Evolutionary conservation across 768 basidiomycete genomes (phyloP), one percentile per base, ranked within the genome.

Genomic region (Leucosporidium yakuticum): DNA sequence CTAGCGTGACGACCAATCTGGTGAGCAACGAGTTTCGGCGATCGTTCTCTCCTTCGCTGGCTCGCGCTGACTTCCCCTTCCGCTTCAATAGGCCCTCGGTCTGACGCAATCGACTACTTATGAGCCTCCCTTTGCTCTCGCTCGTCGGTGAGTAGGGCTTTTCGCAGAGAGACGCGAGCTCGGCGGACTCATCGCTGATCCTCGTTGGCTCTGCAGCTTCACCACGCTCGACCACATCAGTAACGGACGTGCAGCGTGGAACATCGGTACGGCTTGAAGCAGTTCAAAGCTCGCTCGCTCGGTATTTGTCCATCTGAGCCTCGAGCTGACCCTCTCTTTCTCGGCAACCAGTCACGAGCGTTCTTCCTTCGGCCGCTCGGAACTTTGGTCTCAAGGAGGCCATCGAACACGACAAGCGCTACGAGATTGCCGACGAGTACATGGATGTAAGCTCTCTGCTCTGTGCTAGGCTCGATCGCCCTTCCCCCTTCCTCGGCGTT

Each of bases 151-250:
- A 36, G 34, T 36, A 5, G 34, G 12, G 5, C 12, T 6, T 5
- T 12, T 36, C 34, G 12, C 34, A 6, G 34, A 36, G 12, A 6
- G 34, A 36, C 6, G 12, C 6, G 12, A 12, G 5, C 12, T 36
- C 34, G 34, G 12, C 34, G 34, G 12, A 12, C 34, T 36, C 34
- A 12, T 5, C 34, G 34, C 34, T 36, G 34, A 36, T 36, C 34
- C 12, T 12, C 34, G 34, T 6, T 36, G 6, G 34, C 34, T 36
- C 34, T 36, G 6, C 34, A 36, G 34, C 27, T 64, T 39, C 54
- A 39, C 54, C 17, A 64, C 63, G 5, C 63, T 64, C 23, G 63
- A 64, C 39, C 63, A 64, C 63, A 36, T 64, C 29, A 64, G 54
- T 8, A 56, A 64, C 20, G 63, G 63, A 14, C 63, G 63, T 19